Evolutionary conservation across 1,284 basidiomycete genomes (phyloP).

Genomic region (Volvariella surrecta): DNA sequence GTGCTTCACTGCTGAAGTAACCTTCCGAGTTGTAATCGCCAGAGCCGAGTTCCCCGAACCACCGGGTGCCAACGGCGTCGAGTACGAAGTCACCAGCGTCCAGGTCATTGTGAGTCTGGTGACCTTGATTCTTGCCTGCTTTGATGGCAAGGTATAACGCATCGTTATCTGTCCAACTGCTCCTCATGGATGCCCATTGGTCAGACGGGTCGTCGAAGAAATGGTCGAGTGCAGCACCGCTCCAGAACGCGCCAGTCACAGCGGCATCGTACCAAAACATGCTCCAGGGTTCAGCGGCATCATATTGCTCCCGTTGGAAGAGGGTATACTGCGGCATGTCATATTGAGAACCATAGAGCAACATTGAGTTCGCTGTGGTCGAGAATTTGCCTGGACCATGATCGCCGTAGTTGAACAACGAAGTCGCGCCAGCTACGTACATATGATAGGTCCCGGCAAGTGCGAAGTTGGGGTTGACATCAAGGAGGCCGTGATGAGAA

Average conservation of each 20-base stretch:
- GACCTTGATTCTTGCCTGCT: slow-evolving; percentile 67
- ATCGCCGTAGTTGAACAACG: slow-evolving; percentile 89
- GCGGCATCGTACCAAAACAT: slow-evolving; percentile 98
- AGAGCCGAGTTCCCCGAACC: slow-evolving; percentile 92
- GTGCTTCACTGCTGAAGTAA: slow-evolving; percentile 70
- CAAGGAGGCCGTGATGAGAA: slow-evolving; percentile 69
- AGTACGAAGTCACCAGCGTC: slow-evolving; percentile 93
- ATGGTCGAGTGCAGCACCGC: slow-evolving; percentile 74
- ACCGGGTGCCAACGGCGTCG: slow-evolving; percentile 90
- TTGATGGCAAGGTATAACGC: slow-evolving; percentile 87
- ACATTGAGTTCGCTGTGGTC: slow-evolving; percentile 69
- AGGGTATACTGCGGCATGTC: slow-evolving; percentile 70
- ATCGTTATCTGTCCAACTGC: slow-evolving; percentile 84
- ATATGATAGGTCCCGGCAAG: slow-evolving; percentile 88
- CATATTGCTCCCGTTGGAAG: slow-evolving; percentile 89
- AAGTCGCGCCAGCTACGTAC: slow-evolving; percentile 79
- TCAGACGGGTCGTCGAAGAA: slow-evolving; percentile 66
- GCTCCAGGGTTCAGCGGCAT: slow-evolving; percentile 86
- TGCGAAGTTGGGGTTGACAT: slow-evolving; percentile 61
- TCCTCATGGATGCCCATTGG: slow-evolving; percentile 89
- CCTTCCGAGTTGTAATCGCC: slow-evolving; percentile 69
- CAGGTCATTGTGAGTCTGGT: slow-evolving; percentile 92
- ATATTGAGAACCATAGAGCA: slow-evolving; percentile 67
- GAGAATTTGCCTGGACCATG: slow-evolving; percentile 94
- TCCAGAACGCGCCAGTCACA: slow-evolving; percentile 86